Base-by-base conservation (phyloP, 2,329 filamentous ascomycete species). In the Exophiala lecanii-corni region DNA sequence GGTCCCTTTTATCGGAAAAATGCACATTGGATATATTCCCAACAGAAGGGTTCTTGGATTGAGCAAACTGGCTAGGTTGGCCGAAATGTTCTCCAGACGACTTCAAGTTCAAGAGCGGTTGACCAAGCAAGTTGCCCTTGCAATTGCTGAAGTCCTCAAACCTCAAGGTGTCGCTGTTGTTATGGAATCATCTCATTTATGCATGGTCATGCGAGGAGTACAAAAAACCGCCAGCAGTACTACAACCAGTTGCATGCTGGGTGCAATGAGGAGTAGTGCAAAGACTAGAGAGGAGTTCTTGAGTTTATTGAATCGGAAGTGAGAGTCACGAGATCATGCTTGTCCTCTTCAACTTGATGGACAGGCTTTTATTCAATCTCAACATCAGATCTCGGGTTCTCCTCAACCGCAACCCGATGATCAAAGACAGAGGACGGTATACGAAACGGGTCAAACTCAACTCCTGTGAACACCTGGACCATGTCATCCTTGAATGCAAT, bases 181-280 rank as follows among this genome's bases (percentile, higher is more conserved):
- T 47, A 95, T 98, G 84, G 92, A 98, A 62, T 94, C 87, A 10
- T 89, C 81, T 59, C 92, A 98, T 68, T 72, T 97, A 35, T 98
- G 92, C 73, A 98, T 97, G 91, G 89, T 95, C 12, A 97, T 96
- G 89, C 81, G 92, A 35, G 92, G 92, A n/a, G 91, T 98, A 7
- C 80, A 96, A 63, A 96, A 98, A 74, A 89, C 88, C 0, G 79
- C 76, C 30, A 82, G 86, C 38, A 84, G 79, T 13, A 97, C 92
- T 5, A 92, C 94, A 26, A 98, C 92, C 13, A 96, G 89, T 70
- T 97, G 91, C 63, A 94, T 98, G 68, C 78, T 97, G n/a, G 92
- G 92, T 28, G 89, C 89, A 59, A 94, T 98, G 74, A 83, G 95
- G 61, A 83, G 82, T 48, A 88, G 86, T 57, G 87, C 88, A 49